Base-by-base conservation (phyloP, 1,284 basidiomycete genomes). In the Microbotryum violaceum region DNA sequence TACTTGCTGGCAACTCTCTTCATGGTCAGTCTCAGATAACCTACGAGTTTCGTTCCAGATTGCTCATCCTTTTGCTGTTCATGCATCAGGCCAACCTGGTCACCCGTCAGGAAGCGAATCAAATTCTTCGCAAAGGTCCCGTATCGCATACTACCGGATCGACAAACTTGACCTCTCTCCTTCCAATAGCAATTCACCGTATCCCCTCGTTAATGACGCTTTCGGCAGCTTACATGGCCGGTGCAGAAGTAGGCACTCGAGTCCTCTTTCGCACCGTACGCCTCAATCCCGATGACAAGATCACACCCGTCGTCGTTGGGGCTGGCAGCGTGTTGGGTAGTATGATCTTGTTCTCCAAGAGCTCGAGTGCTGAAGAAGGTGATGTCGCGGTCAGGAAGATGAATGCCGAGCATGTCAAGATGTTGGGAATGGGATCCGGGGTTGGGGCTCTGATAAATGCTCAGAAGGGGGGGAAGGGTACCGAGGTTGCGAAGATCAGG, bases 81-180 rank as follows among this genome's bases (percentile, higher is more conserved):
- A 27, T 46, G 23, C 21, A 23, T 6, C 49, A 58, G 57, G 57
- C 57, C 21, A 51, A 58, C 33, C 49, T 58, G 31, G 52, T 58
- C 33, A 46, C 57, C 8, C 49, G 57, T 4, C 21, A 45, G 7
- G 57, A 58, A 31, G 57, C 57, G 18, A 50, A 58, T 16, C 21
- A 49, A 4, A 33, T 58, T 42, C 50, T 58, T 18, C 8, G 16
- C 25, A 52, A 52, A 58, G 57, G 57, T 4, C 49, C 50, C 16
- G 57, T 37, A 37, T 37, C 37, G 4, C 37, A 16, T 37, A 12
- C 37, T 16, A 12, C 37, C 37, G 37, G 14, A 37, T 18, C 2
- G 42, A 46, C 16, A 50, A 52, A 49, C 37, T 58, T 20, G 18
- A n/a, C 49, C 20, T 49, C 42, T 10, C 16, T 21, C 1, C 49